These are phyloP conservation scores for Angomonas ambiguus DNA, from an alignment of 208 protist species.

Conservation along the genomic window DNA sequence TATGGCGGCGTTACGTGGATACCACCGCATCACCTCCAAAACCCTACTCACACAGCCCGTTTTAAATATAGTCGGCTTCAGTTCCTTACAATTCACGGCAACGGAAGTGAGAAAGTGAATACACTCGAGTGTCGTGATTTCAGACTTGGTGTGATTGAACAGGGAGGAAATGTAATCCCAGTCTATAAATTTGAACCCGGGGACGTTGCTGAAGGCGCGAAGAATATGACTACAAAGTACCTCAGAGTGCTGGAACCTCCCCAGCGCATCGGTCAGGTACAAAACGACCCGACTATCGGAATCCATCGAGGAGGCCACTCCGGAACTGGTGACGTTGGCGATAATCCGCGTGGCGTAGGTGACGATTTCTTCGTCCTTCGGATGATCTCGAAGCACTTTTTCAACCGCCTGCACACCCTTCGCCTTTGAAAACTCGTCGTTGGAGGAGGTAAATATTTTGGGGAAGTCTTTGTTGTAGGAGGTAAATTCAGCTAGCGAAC, in stretches of 20 bases:
- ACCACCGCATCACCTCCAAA: conserved; percentile 70
- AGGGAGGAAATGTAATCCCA: conserved; percentile 60
- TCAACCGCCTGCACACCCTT: conserved; percentile 67
- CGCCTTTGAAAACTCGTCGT: conserved; percentile 68
- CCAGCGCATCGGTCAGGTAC: conserved; percentile 65
- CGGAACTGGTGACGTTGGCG: conserved; percentile 77
- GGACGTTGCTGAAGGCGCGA: conserved; percentile 81
- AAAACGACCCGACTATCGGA: conserved; percentile 54
- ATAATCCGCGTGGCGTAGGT: conserved; percentile 60
- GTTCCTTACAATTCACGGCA: conserved; percentile 79
- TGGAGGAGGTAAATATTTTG: conserved; percentile 56
- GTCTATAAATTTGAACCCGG: conserved; percentile 66
- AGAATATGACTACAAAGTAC: conserved; percentile 69
- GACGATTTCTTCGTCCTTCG: conserved; percentile 66
- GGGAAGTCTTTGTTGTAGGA: conserved; percentile 74
- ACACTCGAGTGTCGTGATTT: conserved; percentile 56
- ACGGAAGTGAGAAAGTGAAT: conserved; percentile 80
- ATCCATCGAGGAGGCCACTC: conserved; percentile 29
- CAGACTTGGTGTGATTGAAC: conserved; percentile 62
- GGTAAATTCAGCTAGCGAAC: conserved; percentile 81
- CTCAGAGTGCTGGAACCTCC: conserved; percentile 53
- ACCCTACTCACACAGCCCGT: conserved; percentile 73
- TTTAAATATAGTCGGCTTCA: conserved; percentile 74
- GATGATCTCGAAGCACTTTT: conserved; percentile 57
- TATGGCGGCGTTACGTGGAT: conserved; percentile 51